phyloP scores from a whole-genome alignment of 495 filamentous ascomycete genomes.

The Podospora pseudoanserina region DNA sequence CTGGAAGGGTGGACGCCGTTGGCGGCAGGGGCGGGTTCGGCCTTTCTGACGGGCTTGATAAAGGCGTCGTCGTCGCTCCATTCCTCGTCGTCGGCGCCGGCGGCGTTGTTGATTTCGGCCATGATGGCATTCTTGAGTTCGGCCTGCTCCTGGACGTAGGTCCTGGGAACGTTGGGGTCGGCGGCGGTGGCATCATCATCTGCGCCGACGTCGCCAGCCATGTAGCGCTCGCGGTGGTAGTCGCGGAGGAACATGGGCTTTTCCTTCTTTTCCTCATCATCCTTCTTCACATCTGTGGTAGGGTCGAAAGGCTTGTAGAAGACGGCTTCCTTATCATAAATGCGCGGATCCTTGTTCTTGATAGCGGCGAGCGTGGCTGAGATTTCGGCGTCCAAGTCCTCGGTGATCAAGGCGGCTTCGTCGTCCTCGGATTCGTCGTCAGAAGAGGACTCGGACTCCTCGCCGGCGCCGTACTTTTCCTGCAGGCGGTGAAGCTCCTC shows the following conservation, averaged over 20 bases:
- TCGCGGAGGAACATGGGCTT: conserved; percentile 85
- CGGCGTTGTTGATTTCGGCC: conserved; percentile 70
- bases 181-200: conserved; percentile 59
- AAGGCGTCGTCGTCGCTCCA: conserved; percentile 71
- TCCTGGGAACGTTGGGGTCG: conserved; percentile 52
- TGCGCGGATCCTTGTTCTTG: conserved; percentile 77
- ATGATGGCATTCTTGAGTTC: conserved; percentile 72
- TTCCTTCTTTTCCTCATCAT: conserved; percentile 52
- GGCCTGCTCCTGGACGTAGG: conserved; percentile 83
- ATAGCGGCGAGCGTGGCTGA: conserved; percentile 81
- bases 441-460: conserved; percentile 55
- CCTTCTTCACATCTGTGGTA: conserved; percentile 32
- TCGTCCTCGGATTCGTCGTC: conserved; percentile 85
- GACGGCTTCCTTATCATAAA: conserved; percentile 73
- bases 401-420: conserved; percentile 74
- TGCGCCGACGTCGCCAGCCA: conserved; percentile 57
- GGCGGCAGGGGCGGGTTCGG: conserved; percentile 19
- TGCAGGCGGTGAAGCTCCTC: conserved; percentile 87
- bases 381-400: conserved; percentile 81
- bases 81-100: conserved; percentile 51
- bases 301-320: conserved; percentile 71
- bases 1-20: conserved; percentile 47
- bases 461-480: conserved; percentile 64
- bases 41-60: conserved; percentile 56
- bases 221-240: conserved; percentile 82